These are phyloP conservation scores for Trypanosoma avium DNA, from an alignment of 208 protist species.

Conservation along the genomic window DNA sequence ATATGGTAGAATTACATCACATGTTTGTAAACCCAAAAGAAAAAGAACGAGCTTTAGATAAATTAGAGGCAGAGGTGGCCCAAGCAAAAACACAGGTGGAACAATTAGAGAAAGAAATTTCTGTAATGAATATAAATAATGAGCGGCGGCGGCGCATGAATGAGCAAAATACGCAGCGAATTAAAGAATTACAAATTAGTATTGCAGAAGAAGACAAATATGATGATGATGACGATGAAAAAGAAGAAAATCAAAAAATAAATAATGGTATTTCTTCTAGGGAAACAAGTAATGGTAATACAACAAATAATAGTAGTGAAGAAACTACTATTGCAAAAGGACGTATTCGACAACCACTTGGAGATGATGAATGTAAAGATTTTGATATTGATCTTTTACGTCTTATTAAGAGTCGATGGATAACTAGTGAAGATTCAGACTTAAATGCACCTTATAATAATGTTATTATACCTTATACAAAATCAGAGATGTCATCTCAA, in stretches of 20 bases:
- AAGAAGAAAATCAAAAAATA: slow-evolving; percentile 32
- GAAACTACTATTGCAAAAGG: slow-evolving; percentile 22
- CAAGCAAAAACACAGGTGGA: slow-evolving; percentile 38
- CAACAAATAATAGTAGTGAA: background rate
- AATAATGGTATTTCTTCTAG: background rate
- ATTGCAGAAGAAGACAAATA: slow-evolving; percentile 35
- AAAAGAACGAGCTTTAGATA: slow-evolving; percentile 47
- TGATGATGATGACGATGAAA: slow-evolving; percentile 10
- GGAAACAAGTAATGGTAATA: background rate
- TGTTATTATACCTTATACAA: slow-evolving; percentile 71
- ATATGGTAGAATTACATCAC: slow-evolving; percentile 44
- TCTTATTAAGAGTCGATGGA: slow-evolving; percentile 85
- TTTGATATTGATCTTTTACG: slow-evolving; percentile 73
- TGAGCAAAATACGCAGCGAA: slow-evolving; percentile 39
- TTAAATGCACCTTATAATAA: slow-evolving; percentile 40
- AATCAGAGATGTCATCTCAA: slow-evolving; percentile 41
- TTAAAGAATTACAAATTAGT: slow-evolving; percentile 59
- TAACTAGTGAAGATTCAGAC: slow-evolving; percentile 47
- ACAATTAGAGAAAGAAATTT: slow-evolving; percentile 62
- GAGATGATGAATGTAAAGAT: slow-evolving; percentile 69
- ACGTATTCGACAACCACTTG: slow-evolving; percentile 55
- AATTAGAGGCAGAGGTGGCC: slow-evolving; percentile 36
- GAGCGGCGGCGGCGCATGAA: slow-evolving; percentile 57
- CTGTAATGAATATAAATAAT: slow-evolving; percentile 70
- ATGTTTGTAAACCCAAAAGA: slow-evolving; percentile 59